Percentiles rank a stretch among this genome's conserved stretches.
Conservation (phyloP, 2,329 filamentous ascomycete species). For the Ophiocordyceps camponoti-leonardi region DNA sequence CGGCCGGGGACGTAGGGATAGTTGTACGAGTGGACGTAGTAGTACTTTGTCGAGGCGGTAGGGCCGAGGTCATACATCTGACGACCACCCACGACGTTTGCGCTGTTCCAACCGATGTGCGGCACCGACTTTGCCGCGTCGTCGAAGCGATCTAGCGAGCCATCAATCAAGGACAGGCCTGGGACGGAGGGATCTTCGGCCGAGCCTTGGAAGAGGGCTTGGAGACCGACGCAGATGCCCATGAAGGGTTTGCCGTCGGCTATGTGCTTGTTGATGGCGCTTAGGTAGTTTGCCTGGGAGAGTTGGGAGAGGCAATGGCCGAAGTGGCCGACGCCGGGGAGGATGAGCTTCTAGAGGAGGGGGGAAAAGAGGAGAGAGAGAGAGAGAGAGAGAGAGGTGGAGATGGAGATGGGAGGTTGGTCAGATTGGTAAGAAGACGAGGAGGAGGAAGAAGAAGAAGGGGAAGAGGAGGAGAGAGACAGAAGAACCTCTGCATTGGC, state of each 20-base stretch:
- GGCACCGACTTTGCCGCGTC: slow-evolving; percentile 75
- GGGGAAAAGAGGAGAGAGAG: too few species aligned
- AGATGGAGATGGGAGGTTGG: neutral
- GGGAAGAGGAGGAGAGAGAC: neutral
- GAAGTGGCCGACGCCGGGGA: slow-evolving; percentile 94
- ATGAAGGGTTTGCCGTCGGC: slow-evolving; percentile 90
- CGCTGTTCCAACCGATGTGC: slow-evolving; percentile 97
- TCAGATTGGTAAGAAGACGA: neutral
- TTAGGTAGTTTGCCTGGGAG: slow-evolving; percentile 62
- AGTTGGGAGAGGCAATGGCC: slow-evolving; percentile 87
- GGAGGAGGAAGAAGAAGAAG: neutral
- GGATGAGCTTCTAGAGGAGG: slow-evolving; percentile 59
- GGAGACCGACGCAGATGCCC: slow-evolving; percentile 89
- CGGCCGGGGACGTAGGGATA: slow-evolving; percentile 56
- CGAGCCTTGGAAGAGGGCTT: slow-evolving; percentile 78
- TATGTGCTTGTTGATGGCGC: slow-evolving; percentile 70
- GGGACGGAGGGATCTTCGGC: slow-evolving; percentile 55
- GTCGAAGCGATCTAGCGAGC: slow-evolving; percentile 58
- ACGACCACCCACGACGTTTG: slow-evolving; percentile 37
- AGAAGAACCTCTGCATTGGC: slow-evolving; percentile 56
- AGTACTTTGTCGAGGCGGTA: slow-evolving; percentile 66
- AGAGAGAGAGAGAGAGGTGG: slow-evolving; percentile 1
- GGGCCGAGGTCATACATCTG: slow-evolving; percentile 62
- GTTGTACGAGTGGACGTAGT: slow-evolving; percentile 95
- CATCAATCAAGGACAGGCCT: slow-evolving; percentile 62